Evolutionary conservation across 495 filamentous ascomycete genomes (phyloP), one percentile per base, ranked within the genome.

Genomic region (Hypoxylon fuscum): DNA sequence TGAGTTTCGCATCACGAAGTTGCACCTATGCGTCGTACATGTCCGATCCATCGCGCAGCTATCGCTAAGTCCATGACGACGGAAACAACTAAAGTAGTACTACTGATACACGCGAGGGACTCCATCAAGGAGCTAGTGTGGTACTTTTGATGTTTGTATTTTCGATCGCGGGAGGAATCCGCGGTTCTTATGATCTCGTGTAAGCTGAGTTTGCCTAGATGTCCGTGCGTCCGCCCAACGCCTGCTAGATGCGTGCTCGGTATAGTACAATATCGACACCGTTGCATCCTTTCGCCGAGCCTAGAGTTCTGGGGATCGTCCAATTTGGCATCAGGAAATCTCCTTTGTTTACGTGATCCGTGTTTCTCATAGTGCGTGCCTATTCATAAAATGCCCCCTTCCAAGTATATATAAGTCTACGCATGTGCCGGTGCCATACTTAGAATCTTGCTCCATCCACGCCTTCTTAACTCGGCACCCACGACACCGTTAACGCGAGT

Each of bases 381-480:
- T 44, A 7, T 15, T 5, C 5, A 21, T 27, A 45, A 12, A 15
- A 15, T 47, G 12, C 45, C 23, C 37, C 15, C 14, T n/a, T 5
- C n/a, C n/a, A n/a, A n/a, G n/a, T 1, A 25, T 2, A 11, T 41
- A 41, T 45, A 40, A n/a, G 37, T 60, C 81, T 87, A 98, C 68
- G 95, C 84, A 76, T 97, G 89, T 85, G 95, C 90, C 8, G 95
- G 92, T 23, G 95, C 95, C 83, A 99, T 81, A 57, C 91, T 96
- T 74, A 99, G 79, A 66, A 99, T 97, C 84, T 97, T 98, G 46
- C 92, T 95, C 93, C 96, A 98, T 73, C 94, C 87, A 77, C 89
- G 93, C 59, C 88, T 85, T 64, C 90, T 84, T 70, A 99, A 74
- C 76, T 99, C 95, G 40, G 87, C 81, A 14, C 92, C 94, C 25